Conservation (phyloP, 371 early-diverging fungal species). For the Polyrhizophydium stewartii region DNA sequence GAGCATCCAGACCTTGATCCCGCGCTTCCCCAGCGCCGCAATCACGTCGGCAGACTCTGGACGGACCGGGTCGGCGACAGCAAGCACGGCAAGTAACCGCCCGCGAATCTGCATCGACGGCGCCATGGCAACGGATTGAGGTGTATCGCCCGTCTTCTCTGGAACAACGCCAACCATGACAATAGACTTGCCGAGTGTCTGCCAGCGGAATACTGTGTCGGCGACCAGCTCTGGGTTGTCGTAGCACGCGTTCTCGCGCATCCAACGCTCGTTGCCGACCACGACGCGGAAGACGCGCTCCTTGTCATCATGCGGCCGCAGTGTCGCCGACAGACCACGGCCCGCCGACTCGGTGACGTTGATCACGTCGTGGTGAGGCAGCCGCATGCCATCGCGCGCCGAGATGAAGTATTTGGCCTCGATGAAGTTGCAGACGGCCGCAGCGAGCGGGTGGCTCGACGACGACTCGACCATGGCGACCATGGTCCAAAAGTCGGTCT, state of each 20-base stretch:
- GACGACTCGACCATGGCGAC: conserved; percentile 66
- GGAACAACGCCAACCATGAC: conserved; percentile 56
- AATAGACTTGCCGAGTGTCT: conserved; percentile 56
- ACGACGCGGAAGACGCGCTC: conserved; percentile 26
- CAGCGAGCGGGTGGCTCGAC: conserved; percentile 85
- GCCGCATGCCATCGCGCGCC: not conserved
- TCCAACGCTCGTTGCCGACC: conserved; percentile 68
- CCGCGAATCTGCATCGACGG: conserved; percentile 3
- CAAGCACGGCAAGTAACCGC: conserved; percentile 62
- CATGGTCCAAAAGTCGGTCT: conserved; percentile 46
- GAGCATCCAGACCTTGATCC: conserved; percentile 78
- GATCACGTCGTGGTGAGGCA: conserved; percentile 30
- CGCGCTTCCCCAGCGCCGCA: conserved; percentile 62
- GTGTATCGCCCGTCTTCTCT: conserved; percentile 24
- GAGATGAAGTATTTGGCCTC: not conserved
- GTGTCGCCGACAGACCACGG: conserved; percentile 56
- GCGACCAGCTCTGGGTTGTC: conserved; percentile 22
- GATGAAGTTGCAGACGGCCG: conserved; percentile 53
- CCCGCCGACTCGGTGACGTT: conserved; percentile 64
- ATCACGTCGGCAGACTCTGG: conserved; percentile 71
- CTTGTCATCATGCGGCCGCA: conserved; percentile 28
- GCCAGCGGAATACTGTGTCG: conserved; percentile 41
- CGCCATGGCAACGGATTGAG: not conserved
- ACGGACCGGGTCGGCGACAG: conserved; percentile 77
- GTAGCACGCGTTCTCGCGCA: conserved; percentile 55